Evolutionary conservation across 1,139 yeast species (phyloP).

Genomic region (Taiozyma sp.): DNA sequence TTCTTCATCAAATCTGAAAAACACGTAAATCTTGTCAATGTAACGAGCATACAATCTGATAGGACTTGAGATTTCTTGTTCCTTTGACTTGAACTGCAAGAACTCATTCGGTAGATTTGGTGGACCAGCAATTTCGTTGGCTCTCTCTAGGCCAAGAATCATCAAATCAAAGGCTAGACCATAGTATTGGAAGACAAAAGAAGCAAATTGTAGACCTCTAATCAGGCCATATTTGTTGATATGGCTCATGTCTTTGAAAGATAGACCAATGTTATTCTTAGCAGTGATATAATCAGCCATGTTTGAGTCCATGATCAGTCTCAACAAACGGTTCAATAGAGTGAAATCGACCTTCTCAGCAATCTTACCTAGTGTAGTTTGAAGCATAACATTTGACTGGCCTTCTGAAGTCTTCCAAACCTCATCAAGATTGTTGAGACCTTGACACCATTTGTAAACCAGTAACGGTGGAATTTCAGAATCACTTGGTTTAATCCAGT

Average conservation of each 20-base stretch:
- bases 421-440: conserved; percentile 71
- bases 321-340: conserved; percentile 68
- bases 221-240: conserved; percentile 84
- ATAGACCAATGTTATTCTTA: conserved; percentile 74
- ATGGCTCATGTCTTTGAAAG: conserved; percentile 94
- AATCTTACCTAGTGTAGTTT: conserved; percentile 62
- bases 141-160: conserved; percentile 81
- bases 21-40: conserved; percentile 72
- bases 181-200: conserved; percentile 86
- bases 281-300: conserved; percentile 95
- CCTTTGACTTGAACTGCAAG: conserved; percentile 57
- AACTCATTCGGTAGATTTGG: conserved; percentile 69
- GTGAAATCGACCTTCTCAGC: conserved; percentile 89
- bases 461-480: conserved; percentile 88
- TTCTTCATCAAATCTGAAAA: conserved; percentile 67
- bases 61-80: conserved; percentile 63
- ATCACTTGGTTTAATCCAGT: conserved; percentile 95
- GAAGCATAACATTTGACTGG: conserved; percentile 78
- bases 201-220: conserved; percentile 84
- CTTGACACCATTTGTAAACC: conserved; percentile 94
- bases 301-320: conserved; percentile 82
- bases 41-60: conserved; percentile 79
- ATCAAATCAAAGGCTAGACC: conserved; percentile 81
- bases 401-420: conserved; percentile 80
- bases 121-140: conserved; percentile 81